Conservation (phyloP, 495 filamentous ascomycete genomes). For the Penicillium robsamsonii region DNA sequence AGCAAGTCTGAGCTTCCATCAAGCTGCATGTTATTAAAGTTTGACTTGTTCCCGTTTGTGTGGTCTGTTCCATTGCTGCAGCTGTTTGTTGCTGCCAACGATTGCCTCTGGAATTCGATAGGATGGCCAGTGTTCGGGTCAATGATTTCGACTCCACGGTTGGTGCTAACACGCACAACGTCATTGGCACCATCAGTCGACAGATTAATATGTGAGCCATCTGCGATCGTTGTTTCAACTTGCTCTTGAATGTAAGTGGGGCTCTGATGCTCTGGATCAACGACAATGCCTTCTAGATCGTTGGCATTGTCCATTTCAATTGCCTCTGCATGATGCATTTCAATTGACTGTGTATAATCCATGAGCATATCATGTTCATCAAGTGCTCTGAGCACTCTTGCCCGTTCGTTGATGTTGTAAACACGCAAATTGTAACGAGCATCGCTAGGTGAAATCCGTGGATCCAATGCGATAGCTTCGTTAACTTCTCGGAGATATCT, state of each 20-base stretch:
- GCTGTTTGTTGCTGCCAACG: not conserved
- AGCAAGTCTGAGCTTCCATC: not conserved
- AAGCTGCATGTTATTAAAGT: not conserved
- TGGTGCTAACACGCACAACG: not conserved
- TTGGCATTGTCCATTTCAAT: not conserved
- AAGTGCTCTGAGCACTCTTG: not conserved
- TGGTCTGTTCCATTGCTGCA: not conserved
- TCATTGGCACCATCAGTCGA: not conserved
- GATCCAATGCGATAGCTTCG: not conserved
- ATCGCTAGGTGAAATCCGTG: not conserved
- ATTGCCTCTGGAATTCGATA: not conserved
- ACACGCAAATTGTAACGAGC: not conserved
- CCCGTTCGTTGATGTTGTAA: constrained; percentile 2
- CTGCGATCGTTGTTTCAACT: not conserved
- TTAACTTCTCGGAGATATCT: not conserved
- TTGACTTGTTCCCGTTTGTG: not conserved
- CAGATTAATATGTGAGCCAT: not conserved
- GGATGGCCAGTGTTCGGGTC: constrained; percentile 6
- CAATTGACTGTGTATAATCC: not conserved
- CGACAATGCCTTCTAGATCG: not conserved
- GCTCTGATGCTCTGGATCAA: not conserved
- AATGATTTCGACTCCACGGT: not conserved
- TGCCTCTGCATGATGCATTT: not conserved
- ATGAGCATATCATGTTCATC: not conserved
- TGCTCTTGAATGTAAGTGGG: not conserved